Conservation (phyloP, 495 filamentous ascomycete genomes). For the Bacidia gigantensis region DNA sequence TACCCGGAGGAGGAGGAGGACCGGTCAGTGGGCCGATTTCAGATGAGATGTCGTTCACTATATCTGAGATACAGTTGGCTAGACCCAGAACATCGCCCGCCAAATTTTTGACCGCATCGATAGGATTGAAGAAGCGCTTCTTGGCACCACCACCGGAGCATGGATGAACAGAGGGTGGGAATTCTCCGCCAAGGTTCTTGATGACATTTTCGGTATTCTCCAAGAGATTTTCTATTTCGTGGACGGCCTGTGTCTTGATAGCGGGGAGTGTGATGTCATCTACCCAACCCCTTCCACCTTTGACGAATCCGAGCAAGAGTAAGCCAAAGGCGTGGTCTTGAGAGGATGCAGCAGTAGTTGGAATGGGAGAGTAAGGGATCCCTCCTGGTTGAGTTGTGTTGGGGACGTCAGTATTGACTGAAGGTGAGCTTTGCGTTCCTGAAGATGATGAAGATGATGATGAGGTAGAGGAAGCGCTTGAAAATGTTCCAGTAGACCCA, state of each 20-base stretch:
- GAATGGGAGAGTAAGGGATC: neutral
- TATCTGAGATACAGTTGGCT: conserved; percentile 6
- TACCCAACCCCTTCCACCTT: neutral
- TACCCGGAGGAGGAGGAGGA: conserved; percentile 1
- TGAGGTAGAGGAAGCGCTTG: neutral
- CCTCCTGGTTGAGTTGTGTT: neutral
- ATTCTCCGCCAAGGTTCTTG: conserved; percentile 3
- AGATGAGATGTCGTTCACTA: conserved; percentile 5
- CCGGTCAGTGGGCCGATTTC: conserved; percentile 9
- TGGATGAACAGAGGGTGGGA: neutral
- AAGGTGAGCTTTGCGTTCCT: neutral
- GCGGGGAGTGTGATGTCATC: conserved; percentile 1
- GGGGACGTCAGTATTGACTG: neutral
- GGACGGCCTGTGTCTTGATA: conserved; percentile 7
- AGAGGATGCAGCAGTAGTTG: conserved; percentile 1
- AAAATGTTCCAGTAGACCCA: neutral
- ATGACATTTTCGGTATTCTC: neutral
- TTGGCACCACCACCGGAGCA: neutral
- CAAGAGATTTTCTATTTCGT: conserved; percentile 1
- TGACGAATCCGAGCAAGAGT: conserved; percentile 5
- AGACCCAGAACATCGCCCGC: conserved; percentile 8
- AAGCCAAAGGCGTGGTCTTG: neutral
- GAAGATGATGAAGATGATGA: neutral
- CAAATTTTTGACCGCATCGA: conserved; percentile 1
- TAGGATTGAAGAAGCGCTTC: conserved; percentile 1